Conservation (phyloP, 2,329 filamentous ascomycete genomes). For the Cercospora sp. region DNA sequence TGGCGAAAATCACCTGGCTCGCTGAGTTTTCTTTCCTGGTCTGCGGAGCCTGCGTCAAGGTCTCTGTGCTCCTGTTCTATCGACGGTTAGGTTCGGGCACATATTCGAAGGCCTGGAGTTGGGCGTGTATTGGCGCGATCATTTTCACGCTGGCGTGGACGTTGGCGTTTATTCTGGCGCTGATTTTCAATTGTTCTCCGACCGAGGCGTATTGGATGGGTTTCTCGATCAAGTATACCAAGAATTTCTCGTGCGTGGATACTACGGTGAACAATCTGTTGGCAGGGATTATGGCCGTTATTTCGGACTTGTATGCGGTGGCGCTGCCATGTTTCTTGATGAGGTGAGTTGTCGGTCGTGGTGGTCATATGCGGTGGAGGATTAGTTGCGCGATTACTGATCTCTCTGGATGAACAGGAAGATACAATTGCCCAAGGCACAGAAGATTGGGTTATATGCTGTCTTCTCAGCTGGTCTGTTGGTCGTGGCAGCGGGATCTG, state of each 20-base stretch:
- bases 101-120: constrained; percentile 39
- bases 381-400: constrained; percentile 41
- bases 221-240: constrained; percentile 38
- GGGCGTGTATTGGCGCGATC: constrained; percentile 35
- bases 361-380: neutral
- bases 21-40: constrained; percentile 38
- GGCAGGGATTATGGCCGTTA: constrained; percentile 42
- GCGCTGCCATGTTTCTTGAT: constrained; percentile 47
- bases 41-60: constrained; percentile 38
- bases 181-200: constrained; percentile 43
- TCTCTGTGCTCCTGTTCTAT: constrained; percentile 45
- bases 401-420: constrained; percentile 33
- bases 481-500: constrained; percentile 37
- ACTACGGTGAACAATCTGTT: constrained; percentile 42
- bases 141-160: constrained; percentile 42
- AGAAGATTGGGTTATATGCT: constrained; percentile 48
- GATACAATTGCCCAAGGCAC: constrained; percentile 44
- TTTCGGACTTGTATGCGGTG: constrained; percentile 45
- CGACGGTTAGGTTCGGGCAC: constrained; percentile 42
- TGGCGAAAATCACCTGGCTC: constrained; percentile 37
- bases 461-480: constrained; percentile 37
- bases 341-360: constrained; percentile 32
- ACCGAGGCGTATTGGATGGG: constrained; percentile 44
- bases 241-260: constrained; percentile 39
- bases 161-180: constrained; percentile 39